Evolutionary conservation across 2,329 filamentous ascomycete genomes (phyloP), one percentile per base, ranked within the genome.

Genomic region (Epichloe elymi): DNA sequence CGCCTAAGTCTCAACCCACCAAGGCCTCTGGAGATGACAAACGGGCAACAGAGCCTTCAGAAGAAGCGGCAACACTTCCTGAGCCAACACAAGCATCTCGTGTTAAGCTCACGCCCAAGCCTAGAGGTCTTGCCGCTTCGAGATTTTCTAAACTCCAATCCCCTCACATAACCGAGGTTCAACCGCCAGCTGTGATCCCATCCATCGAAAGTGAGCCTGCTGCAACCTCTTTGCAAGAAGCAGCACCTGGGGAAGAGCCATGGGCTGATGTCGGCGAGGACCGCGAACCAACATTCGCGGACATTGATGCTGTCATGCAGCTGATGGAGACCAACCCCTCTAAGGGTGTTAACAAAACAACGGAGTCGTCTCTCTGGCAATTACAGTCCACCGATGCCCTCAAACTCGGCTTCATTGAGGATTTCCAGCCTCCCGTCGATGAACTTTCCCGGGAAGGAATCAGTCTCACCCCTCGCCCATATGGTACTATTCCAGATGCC

Each of bases 231-330:
- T 33, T 46, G 46, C 40, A 38, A 23, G 46, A 52, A 12, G 23
- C 20, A 6, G 17, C 23, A 15, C 44, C 39, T 19, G 44, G 42
- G 17, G 3, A 44, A 17, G 19, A 26, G 17, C 38, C 38, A 19
- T 40, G 33, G 10, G 41, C 48, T 20, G 48, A 53, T 17, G 23
- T 49, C 19, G 37, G 53, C 15, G 47, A 58, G 4, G 60, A 62
- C 6, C 60, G 60, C 19, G 72, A 73, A 55, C 74, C 71, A 6
- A 79, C 83, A 0, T 87, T 87, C 59, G 84, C 91, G 58, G 89
- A 96, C 62, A 90, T 96, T 60, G 90, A 96, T 70, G 88, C 85
- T 43, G 82, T 96, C 49, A 95, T 97, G 88, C 80, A 84, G 56
- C 85, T 93, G 54, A 77, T 96, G 59, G 78, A 83, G 53, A 79